Percentiles rank a stretch among this genome's conserved stretches.
Evolutionary conservation across 1,284 basidiomycete species (phyloP).

Genomic region (Veloporphyrellus conicus): DNA sequence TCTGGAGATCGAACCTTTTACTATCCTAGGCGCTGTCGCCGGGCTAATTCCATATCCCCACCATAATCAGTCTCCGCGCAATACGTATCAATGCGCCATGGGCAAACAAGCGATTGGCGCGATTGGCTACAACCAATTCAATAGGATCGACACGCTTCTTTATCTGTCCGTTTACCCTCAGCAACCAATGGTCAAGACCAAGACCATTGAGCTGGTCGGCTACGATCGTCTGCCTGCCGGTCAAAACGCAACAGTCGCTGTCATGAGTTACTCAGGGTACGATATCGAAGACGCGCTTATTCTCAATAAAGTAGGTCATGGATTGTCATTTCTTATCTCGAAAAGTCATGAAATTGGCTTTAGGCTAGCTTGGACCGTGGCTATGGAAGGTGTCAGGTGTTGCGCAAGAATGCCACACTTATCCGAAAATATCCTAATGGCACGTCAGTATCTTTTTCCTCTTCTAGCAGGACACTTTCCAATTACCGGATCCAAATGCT

Average conservation of each 20-base stretch:
- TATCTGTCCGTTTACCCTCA: constrained; percentile 99
- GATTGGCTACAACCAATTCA: constrained; percentile 97
- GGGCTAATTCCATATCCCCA: constrained; percentile 99
- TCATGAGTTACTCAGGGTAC: constrained; percentile 99
- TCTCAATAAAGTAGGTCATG: constrained; percentile 72
- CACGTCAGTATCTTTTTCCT: constrained; percentile 58
- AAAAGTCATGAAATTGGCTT: constrained; percentile 5
- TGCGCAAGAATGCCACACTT: constrained; percentile 92
- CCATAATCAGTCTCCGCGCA: constrained; percentile 98
- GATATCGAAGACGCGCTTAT: constrained; percentile 99
- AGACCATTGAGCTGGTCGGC: constrained; percentile 94
- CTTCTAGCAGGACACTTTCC: constrained; percentile 8
- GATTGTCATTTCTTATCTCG: constrained; percentile 2
- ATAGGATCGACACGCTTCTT: constrained; percentile 96
- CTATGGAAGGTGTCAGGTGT: constrained; percentile 95
- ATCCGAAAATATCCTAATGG: constrained; percentile 97
- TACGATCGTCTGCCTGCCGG: constrained; percentile 97
- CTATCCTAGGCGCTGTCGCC: constrained; percentile 94
- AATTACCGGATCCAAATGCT: constrained; percentile 2
- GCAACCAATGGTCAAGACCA: constrained; percentile 99
- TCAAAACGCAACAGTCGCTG: constrained; percentile 97
- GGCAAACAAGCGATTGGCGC: constrained; percentile 99
- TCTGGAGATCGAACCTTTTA: constrained; percentile 98
- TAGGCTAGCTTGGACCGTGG: constrained; percentile 93
- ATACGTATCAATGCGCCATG: constrained; percentile 99